Percentiles rank a stretch among this genome's conserved stretches.
Evolutionary conservation across 73 alveolate genomes (phyloP).

Genomic region (Paramecium sexaurelia): DNA sequence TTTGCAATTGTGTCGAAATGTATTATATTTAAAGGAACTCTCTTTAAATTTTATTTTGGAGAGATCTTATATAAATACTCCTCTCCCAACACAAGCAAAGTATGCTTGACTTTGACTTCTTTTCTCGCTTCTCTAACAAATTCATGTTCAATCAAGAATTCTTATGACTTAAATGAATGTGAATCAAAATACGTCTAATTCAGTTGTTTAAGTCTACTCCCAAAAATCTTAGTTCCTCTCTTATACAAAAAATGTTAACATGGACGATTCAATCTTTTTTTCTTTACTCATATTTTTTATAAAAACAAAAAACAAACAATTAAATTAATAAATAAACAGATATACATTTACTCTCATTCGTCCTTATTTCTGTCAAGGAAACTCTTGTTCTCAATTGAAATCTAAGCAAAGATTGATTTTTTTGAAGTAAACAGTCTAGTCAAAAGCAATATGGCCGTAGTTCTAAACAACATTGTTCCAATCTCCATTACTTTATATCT

Average conservation of each 20-base stretch:
- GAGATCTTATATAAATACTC: slow-evolving; percentile 35
- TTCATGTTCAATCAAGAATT: slow-evolving; percentile 25
- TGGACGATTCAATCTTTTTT: slow-evolving; percentile 11
- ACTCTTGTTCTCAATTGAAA: slow-evolving; percentile 50
- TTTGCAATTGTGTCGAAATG: neutral
- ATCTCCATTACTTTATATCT: slow-evolving; percentile 52
- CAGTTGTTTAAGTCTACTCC: neutral
- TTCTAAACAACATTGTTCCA: slow-evolving; percentile 21
- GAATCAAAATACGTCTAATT: slow-evolving; percentile 38
- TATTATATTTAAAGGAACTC: slow-evolving; percentile 3
- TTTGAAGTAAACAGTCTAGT: slow-evolving; percentile 52
- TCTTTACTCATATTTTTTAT: slow-evolving; percentile 27
- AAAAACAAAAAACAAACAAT: too few relatives aligned
- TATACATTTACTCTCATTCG: slow-evolving; percentile 24
- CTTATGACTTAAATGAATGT: neutral
- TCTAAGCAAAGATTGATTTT: neutral
- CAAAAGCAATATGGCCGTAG: neutral
- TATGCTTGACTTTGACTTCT: neutral
- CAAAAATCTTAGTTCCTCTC: neutral
- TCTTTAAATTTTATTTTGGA: neutral
- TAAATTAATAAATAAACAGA: neutral
- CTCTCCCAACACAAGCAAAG: slow-evolving; percentile 40
- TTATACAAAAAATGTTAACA: slow-evolving; percentile 4
- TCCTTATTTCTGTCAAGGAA: slow-evolving; percentile 36
- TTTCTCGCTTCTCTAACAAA: slow-evolving; percentile 17